phyloP scores from a whole-genome alignment of 352 stramenopile genomes.

The Phytophthora brassicae region DNA sequence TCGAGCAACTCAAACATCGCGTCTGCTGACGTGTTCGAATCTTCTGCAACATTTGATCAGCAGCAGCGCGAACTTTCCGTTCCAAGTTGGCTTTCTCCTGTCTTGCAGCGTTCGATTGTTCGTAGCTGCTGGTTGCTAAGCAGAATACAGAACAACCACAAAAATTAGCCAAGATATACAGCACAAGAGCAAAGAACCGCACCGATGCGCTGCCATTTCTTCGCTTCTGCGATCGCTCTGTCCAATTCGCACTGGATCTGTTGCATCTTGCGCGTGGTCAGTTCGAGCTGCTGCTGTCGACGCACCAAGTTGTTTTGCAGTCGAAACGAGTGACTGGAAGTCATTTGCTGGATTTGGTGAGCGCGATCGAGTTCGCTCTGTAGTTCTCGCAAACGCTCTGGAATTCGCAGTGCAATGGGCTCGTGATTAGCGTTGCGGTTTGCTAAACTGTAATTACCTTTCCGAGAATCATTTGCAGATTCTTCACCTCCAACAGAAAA shows the following conservation, averaged over 20 bases:
- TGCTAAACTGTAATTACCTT: neutral
- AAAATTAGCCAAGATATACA: slow-evolving; percentile 10
- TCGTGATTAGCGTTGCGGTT: neutral
- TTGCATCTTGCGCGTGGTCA: slow-evolving; percentile 17
- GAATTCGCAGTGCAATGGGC: slow-evolving; percentile 8
- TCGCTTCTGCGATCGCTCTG: slow-evolving; percentile 23
- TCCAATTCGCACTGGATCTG: slow-evolving; percentile 30
- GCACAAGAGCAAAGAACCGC: slow-evolving; percentile 2
- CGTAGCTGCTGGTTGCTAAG: slow-evolving; percentile 23
- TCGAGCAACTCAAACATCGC: slow-evolving; percentile 16
- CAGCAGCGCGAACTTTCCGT: slow-evolving; percentile 1
- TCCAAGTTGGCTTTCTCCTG: slow-evolving; percentile 11
- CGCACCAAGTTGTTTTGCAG: slow-evolving; percentile 31
- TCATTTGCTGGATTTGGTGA: slow-evolving; percentile 29
- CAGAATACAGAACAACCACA: slow-evolving; percentile 12
- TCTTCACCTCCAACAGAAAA: slow-evolving; percentile 14
- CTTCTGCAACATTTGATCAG: slow-evolving; percentile 20
- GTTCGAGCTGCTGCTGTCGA: slow-evolving; percentile 30
- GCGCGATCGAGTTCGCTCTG: slow-evolving; percentile 20
- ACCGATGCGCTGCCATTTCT: slow-evolving; percentile 43
- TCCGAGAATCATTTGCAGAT: neutral
- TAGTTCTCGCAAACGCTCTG: slow-evolving; percentile 27
- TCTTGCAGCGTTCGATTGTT: slow-evolving; percentile 9
- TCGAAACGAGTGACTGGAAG: slow-evolving; percentile 38
- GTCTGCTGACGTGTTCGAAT: slow-evolving; percentile 5